A percentile compares a stretch with the other conserved stretches of the same genome.
These are phyloP conservation scores for Daldinia sp. DNA, from an alignment of 2,329 filamentous ascomycete genomes.

Conservation along the genomic window DNA sequence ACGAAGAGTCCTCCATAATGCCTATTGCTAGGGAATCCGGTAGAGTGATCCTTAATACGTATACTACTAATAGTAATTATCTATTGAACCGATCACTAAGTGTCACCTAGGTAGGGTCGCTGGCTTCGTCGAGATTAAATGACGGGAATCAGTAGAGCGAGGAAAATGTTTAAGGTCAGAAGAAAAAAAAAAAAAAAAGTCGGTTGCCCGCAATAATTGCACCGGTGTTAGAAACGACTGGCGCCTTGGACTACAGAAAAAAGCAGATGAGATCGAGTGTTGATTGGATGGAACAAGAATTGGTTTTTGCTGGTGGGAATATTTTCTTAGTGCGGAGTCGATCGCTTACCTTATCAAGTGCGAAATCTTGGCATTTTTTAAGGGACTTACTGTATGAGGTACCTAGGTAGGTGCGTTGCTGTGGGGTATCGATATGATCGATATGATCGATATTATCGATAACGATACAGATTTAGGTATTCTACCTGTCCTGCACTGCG, in stretches of 20 bases:
- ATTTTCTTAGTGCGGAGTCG: constrained; percentile 45
- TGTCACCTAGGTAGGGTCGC: not conserved
- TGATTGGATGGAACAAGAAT: constrained; percentile 32
- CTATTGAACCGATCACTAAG: not conserved
- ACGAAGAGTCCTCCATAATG: constrained; percentile 59
- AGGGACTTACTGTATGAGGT: not conserved
- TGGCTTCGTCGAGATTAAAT: constrained; percentile 15
- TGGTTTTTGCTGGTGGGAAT: constrained; percentile 37
- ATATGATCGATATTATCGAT: not conserved
- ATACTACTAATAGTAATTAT: not conserved
- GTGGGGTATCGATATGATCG: not conserved
- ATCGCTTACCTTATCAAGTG: constrained; percentile 37
- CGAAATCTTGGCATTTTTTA: constrained; percentile 41
- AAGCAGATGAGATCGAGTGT: constrained; percentile 19
- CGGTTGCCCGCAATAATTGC: constrained; percentile 28
- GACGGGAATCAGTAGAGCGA: constrained; percentile 22
- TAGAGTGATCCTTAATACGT: not conserved
- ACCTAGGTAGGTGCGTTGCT: not conserved
- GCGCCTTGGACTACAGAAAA: constrained; percentile 28
- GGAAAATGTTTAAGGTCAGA: constrained; percentile 24
- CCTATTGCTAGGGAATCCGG: not conserved
- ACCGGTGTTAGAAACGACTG: constrained; percentile 34
- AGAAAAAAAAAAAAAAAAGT: constrained; percentile 41
- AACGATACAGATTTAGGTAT: too few species aligned
- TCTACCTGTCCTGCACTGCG: too few species aligned